Base-by-base conservation (phyloP, 768 basidiomycete genomes). In the Leccinum variicolor region DNA sequence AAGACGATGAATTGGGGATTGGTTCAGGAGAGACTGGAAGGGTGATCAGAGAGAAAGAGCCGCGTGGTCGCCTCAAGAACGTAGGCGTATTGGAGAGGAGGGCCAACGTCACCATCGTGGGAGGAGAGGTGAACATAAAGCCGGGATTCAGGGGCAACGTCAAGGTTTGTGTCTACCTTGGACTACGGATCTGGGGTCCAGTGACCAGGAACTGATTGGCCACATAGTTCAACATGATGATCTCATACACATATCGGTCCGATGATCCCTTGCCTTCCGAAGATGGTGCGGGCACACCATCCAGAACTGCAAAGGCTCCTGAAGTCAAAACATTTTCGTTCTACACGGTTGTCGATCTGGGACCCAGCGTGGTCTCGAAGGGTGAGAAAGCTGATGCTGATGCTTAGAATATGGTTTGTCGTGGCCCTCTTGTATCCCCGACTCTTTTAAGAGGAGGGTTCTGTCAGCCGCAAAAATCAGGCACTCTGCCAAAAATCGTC, bases 221-320 rank as follows among this genome's bases (percentile, higher is more conserved):
- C 51, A n/a, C 33, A 43, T 70, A 98, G 95, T 94, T 94, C 71
- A 94, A 94, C 65, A 87, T 98, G 84, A 82, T 94, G 60, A 89
- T 99, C 2, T 85, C 92, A 3, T 98, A 93, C 72, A 96, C 94
- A 0, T 99, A 98, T 70, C 84, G 90, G 33, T 89, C 92, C 0
- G 96, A 98, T 66, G 95, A 97, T 59, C 81, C 86, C 23, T 78
- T 84, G 3, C 82, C 84, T 14, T 81, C 84, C 1, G 86, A 87
- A 53, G 81, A 84, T 59, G 83, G 82, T 52, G 81, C 81, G 25
- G 76, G 64, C 52, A 76, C 73, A n/a, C 74, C 72, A 9, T 76
- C 75, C 15, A 74, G 78, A 43, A 74, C 78, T n/a, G 69, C 74
- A 50, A 83, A 84, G 60, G 69, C 74, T 1, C 84, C 87, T 3